phyloP scores from a whole-genome alignment of 2,329 filamentous ascomycete species.

The Diaporthe aspalathi region DNA sequence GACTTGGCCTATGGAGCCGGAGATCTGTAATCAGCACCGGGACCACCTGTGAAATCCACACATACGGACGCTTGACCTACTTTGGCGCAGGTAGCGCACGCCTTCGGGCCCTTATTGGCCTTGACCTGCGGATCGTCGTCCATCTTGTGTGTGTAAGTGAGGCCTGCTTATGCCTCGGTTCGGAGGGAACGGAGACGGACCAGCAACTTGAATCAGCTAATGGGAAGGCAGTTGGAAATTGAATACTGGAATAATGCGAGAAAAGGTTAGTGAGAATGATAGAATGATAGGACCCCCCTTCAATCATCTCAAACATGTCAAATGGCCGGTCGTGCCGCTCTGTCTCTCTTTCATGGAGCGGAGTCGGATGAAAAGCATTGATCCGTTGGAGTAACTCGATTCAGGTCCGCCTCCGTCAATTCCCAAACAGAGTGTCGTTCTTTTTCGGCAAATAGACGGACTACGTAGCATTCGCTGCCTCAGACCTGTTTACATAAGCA shows the following conservation, averaged over 20 bases:
- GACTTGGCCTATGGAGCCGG: conserved; percentile 55
- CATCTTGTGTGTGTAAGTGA: conserved; percentile 30
- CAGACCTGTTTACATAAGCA: not conserved
- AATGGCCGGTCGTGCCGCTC: not conserved
- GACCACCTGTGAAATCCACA: too few species aligned
- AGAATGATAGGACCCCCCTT: not conserved
- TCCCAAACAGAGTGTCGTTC: not conserved
- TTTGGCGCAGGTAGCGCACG: conserved; percentile 62
- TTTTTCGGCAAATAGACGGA: not conserved
- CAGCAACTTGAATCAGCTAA: not conserved
- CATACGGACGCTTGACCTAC: conserved; percentile 5
- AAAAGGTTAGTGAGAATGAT: not conserved
- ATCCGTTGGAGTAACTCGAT: not conserved
- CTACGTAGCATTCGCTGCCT: not conserved
- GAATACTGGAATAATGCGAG: not conserved
- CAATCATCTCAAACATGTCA: not conserved
- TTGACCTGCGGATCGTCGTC: conserved; percentile 25
- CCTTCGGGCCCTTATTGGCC: conserved; percentile 57
- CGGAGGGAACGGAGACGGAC: not conserved
- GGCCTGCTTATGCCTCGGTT: not conserved
- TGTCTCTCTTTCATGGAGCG: not conserved
- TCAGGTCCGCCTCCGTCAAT: not conserved
- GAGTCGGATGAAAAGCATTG: conserved; percentile 8
- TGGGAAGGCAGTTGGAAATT: not conserved
- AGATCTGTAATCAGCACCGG: not conserved